Base-by-base conservation (phyloP, 176 grass and related monocot genomes). In the Aegilops longissima region DNA sequence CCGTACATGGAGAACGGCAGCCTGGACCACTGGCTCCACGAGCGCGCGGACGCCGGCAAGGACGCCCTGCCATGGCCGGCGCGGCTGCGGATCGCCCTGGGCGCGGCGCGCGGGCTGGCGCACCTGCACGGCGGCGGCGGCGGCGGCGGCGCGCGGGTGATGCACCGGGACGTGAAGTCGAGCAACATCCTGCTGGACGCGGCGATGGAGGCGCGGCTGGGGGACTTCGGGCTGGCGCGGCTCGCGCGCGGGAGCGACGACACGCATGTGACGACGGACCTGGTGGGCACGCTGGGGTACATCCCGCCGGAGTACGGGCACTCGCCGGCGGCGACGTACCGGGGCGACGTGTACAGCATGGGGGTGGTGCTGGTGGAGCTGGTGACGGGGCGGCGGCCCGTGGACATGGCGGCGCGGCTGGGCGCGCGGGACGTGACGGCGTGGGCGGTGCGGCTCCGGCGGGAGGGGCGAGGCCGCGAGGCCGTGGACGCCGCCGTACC, bases 111-210 rank as follows among this genome's bases (percentile, higher is more conserved):
- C 5, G 94, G 92, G 30, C 66, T 97, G 31, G 81, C 86, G 2
- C 85, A 93, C 89, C 92, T 97, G 39, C 92, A 97, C 92, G 24
- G 24, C 42, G 88, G 52, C 89, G 88, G 73, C 14, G 64, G 80
- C 39, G 34, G 36, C 67, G 89, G 85, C 79, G 82, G 86, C 72
- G 91, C 94, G 9, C 89, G 81, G 24, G 88, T 97, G 8, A 87
- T 94, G 54, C 94, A 97, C 85, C 85, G 92, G 18, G 94, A 97
- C 88, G 76, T 97, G 88, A 97, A 97, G 88, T 87, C 94, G 13
- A 92, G 90, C 88, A 97, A 97, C 92, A 92, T 97, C 71, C 89
- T 97, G 18, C 94, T 97, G 4, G 94, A 92, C 80, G 92, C 75
- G 12, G 9, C 1, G 12, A 64, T 94, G 85, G 90, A 71, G 54